Conservation (phyloP, 1,284 basidiomycete species). For the Cerrena zonata region DNA sequence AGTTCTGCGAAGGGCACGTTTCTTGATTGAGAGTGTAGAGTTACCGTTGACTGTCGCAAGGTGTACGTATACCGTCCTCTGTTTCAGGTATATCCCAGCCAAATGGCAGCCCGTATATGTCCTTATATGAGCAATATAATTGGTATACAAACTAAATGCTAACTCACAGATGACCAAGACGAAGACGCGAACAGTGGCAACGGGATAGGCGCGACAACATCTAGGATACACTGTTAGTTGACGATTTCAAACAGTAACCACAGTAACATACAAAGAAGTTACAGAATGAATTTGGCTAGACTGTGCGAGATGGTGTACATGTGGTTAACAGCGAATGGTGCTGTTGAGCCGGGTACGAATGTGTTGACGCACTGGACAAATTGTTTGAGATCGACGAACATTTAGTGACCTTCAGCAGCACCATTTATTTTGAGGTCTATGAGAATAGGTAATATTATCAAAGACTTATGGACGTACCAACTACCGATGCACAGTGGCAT, state of each 20-base stretch:
- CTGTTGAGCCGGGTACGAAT: neutral
- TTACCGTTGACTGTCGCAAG: slow-evolving; percentile 43
- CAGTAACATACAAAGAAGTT: slow-evolving; percentile 47
- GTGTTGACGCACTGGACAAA: slow-evolving; percentile 50
- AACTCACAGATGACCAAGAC: slow-evolving; percentile 60
- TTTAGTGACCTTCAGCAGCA: slow-evolving; percentile 62
- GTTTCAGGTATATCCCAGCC: slow-evolving; percentile 69
- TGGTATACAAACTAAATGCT: neutral
- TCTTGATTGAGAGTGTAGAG: slow-evolving; percentile 51
- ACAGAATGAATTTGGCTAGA: slow-evolving; percentile 64
- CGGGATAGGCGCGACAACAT: slow-evolving; percentile 64
- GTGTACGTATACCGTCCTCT: slow-evolving; percentile 36
- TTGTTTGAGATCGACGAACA: slow-evolving; percentile 63
- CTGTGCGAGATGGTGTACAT: slow-evolving; percentile 62
- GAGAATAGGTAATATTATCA: neutral
- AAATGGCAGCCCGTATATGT: slow-evolving; percentile 42
- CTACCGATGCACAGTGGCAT: slow-evolving; percentile 66
- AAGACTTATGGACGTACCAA: slow-evolving; percentile 41
- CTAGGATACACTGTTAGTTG: slow-evolving; percentile 26
- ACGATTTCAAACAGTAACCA: neutral
- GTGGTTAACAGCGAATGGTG: neutral
- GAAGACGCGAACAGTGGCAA: slow-evolving; percentile 62
- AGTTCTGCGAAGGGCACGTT: slow-evolving; percentile 51
- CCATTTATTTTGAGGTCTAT: slow-evolving; percentile 38
- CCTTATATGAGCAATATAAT: no score